Conservation (phyloP, 768 basidiomycete species). For the Amanita pallidorosea region DNA sequence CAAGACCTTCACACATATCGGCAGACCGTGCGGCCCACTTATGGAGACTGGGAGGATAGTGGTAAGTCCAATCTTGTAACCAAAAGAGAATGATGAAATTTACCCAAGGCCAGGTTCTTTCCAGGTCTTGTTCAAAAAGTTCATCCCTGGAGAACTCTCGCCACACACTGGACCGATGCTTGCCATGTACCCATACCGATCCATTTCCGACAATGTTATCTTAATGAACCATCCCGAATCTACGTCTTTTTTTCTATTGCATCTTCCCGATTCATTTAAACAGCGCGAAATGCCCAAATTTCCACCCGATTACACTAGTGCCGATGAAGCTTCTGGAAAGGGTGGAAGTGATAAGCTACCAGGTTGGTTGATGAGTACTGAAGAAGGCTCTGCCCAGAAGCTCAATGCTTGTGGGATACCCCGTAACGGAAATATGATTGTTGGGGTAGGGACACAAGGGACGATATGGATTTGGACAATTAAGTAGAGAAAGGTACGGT, state of each 20-base stretch:
- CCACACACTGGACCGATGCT: not conserved
- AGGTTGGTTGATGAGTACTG: slow-evolving; percentile 3
- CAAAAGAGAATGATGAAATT: not conserved
- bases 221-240: not conserved
- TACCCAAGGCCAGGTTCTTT: slow-evolving; percentile 44
- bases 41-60: slow-evolving; percentile 59
- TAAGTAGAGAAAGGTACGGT: slow-evolving; percentile 1
- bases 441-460: slow-evolving; percentile 28
- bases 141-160: not conserved
- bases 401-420: slow-evolving; percentile 33
- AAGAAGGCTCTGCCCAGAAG: slow-evolving; percentile 11
- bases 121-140: slow-evolving; percentile 41
- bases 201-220: not conserved
- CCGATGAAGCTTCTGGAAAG: not conserved
- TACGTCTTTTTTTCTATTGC: not conserved
- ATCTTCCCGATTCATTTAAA: not conserved
- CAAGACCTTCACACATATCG: slow-evolving; percentile 10
- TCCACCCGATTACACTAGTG: not conserved
- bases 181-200: not conserved
- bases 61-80: slow-evolving; percentile 28
- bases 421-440: slow-evolving; percentile 27
- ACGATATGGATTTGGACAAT: slow-evolving; percentile 31
- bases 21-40: not conserved
- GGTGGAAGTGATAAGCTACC: not conserved
- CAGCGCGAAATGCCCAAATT: not conserved